Percentiles rank a stretch among this genome's conserved stretches.
Conservation (phyloP, 208 protist genomes). For the Crithidia acanthocephali region DNA sequence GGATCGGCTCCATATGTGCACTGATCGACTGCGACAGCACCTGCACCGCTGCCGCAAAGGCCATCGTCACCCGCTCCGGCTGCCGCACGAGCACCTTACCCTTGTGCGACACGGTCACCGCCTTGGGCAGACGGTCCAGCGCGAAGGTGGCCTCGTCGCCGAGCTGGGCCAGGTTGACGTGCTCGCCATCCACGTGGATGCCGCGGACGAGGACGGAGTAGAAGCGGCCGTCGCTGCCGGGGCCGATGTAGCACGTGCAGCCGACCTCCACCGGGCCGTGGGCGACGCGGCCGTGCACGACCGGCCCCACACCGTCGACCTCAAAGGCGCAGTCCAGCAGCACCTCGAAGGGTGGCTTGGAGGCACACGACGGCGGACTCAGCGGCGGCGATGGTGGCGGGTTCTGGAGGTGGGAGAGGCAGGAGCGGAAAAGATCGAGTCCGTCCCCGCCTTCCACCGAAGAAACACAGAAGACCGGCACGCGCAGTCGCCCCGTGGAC, state of each 20-base stretch:
- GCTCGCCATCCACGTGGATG: constrained; percentile 94
- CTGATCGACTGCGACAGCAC: constrained; percentile 69
- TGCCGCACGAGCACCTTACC: constrained; percentile 66
- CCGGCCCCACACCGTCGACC: constrained; percentile 90
- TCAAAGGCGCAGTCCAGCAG: constrained; percentile 78
- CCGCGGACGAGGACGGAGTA: constrained; percentile 73
- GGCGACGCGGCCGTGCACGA: constrained; percentile 93
- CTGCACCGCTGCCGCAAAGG: constrained; percentile 45
- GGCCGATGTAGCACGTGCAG: constrained; percentile 91
- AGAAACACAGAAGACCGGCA: constrained; percentile 76
- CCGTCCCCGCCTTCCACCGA: constrained; percentile 53
- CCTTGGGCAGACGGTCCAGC: constrained; percentile 75
- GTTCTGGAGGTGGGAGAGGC: constrained; percentile 44
- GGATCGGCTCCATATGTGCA: constrained; percentile 67
- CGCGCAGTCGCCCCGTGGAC: constrained; percentile 36
- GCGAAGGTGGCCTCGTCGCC: constrained; percentile 94
- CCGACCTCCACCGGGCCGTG: constrained; percentile 87
- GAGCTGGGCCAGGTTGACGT: constrained; percentile 87
- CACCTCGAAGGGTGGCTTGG: constrained; percentile 75
- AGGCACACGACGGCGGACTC: constrained; percentile 20
- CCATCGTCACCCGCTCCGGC: constrained; percentile 26
- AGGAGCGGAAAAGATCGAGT: constrained; percentile 57
- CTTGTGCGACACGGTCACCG: constrained; percentile 63
- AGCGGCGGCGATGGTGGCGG: constrained; percentile 23
- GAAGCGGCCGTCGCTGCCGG: constrained; percentile 91